Base-by-base conservation (phyloP, 805 yeast genomes). In the Starmerella roubikii region DNA sequence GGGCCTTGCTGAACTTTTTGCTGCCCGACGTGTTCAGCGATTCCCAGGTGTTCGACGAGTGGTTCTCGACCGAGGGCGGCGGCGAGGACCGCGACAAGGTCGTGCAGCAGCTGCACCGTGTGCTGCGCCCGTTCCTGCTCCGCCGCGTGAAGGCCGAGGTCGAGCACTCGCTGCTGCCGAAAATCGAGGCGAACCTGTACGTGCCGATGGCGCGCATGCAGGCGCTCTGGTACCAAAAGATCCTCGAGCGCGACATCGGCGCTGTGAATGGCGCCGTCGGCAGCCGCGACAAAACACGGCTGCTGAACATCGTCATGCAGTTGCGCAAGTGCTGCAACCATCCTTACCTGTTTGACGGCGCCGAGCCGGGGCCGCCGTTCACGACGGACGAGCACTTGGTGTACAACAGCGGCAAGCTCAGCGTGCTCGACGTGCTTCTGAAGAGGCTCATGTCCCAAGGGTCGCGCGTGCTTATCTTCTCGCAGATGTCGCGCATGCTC, bases 181-280 rank as follows among this genome's bases (percentile, higher is more conserved):
- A 91, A 56, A 79, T 81, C 41, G 97, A 91, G 60, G 66, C 80
- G 32, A 88, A 88, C 49, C 67, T 91, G 26, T 88, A 88, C 55
- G 80, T 86, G 32, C 94, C 93, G 10, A 85, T 88, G 96, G 75
- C 94, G 0, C 85, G 80, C 22, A 88, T 88, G 97, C 97, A 88
- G 62, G 64, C 78, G 21, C 72, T 74, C 53, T 88, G 97, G 97
- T 88, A 88, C 59, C 78, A 78, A 56, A 78, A 78, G 46, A 64
- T 88, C 39, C 62, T 91, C 40, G 95, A 86, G 56, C 88, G 85
- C 53, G 96, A 88, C 53, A 82, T 88, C 38, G 94, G 83, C 57
- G 96, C 96, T 0, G 95, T 88, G 7, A 88, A 88, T 59, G 97
- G 97, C 29, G 93, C 78, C 3, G 78, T 80, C n/a, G 94, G 94